A percentile compares a stretch with the other conserved stretches of the same genome.
Evolutionary conservation across 768 basidiomycete genomes (phyloP).

Genomic region (Lentinula raphanica): DNA sequence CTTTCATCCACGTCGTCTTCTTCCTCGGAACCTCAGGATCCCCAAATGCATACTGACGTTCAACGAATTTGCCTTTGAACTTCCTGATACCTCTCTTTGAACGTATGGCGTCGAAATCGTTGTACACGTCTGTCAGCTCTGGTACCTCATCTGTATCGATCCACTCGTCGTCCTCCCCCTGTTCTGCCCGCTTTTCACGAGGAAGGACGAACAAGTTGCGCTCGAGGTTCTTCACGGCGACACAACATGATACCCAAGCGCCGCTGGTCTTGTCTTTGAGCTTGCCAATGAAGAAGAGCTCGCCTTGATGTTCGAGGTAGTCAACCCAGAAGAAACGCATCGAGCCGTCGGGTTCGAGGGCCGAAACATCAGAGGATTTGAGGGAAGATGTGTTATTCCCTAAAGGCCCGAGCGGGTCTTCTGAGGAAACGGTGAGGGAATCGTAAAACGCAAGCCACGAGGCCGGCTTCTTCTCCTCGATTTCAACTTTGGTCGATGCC

Average conservation of each 20-base stretch:
- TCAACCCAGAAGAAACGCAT: conserved; percentile 96
- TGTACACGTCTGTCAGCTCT: conserved; percentile 63
- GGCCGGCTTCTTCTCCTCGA: conserved; percentile 33
- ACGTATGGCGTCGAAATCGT: conserved; percentile 78
- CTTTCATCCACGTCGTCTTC: conserved; percentile 87
- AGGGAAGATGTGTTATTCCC: conserved; percentile 26
- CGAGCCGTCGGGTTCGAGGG: conserved; percentile 79
- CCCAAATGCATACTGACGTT: conserved; percentile 89
- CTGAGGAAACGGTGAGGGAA: conserved; percentile 54
- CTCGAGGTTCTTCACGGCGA: conserved; percentile 80
- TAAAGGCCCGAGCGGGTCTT: conserved; percentile 55
- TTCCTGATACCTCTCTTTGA: conserved; percentile 68
- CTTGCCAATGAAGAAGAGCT: conserved; percentile 87
- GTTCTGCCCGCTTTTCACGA: conserved; percentile 55
- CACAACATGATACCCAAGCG: conserved; percentile 78
- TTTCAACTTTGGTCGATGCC: conserved; percentile 14
- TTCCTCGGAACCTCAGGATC: conserved; percentile 74
- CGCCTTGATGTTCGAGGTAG: conserved; percentile 82
- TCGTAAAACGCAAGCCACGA: conserved; percentile 79
- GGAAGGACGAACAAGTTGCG: conserved; percentile 91
- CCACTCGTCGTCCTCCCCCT: conserved; percentile 52
- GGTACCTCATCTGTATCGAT: conserved; percentile 75
- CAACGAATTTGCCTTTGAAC: conserved; percentile 82
- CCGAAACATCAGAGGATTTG: conserved; percentile 41
- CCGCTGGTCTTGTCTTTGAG: conserved; percentile 70